Base-by-base conservation (phyloP, 371 early-diverging fungal genomes). In the Mucor indicus region DNA sequence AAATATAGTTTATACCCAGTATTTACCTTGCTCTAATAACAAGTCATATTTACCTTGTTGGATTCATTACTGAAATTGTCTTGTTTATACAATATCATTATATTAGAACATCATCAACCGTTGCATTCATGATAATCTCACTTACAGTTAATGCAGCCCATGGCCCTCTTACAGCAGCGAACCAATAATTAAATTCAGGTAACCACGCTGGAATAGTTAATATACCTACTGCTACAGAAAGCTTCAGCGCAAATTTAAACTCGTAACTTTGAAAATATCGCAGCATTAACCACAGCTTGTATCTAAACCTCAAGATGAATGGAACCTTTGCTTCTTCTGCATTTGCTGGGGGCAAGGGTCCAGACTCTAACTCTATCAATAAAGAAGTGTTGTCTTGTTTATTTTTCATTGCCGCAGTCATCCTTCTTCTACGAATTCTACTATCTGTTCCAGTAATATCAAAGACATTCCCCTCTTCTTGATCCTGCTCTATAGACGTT, bases 41-140 rank as follows among this genome's bases (percentile, higher is more conserved):
- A n/a, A n/a, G n/a, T n/a, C n/a, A n/a, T n/a, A n/a, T n/a, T n/a
- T 64, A 64, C 69, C 73, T 69, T 8, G 80, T 76, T 1, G 80
- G 80, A 27, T 70, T 71, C 58, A 80, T 57, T 21, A 80, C 70
- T 10, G 73, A 69, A 55, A 80, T 72, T 30, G 48, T 48, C 51
- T 50, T 7, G 2, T n/a, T n/a, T n/a, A n/a, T n/a, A n/a, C n/a
- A n/a, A n/a, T n/a, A n/a, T n/a, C n/a, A n/a, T n/a, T n/a, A n/a
- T n/a, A n/a, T n/a, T n/a, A n/a, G n/a, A n/a, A n/a, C n/a, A n/a
- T n/a, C n/a, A n/a, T n/a, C n/a, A n/a, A n/a, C n/a, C n/a, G n/a
- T n/a, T n/a, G n/a, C n/a, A n/a, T n/a, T n/a, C n/a, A n/a, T n/a
- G n/a, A n/a, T n/a, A n/a, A n/a, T n/a, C n/a, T n/a, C n/a, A n/a